Evolutionary conservation across 805 yeast genomes (phyloP).

Genomic region (Citeromyces matritensis): DNA sequence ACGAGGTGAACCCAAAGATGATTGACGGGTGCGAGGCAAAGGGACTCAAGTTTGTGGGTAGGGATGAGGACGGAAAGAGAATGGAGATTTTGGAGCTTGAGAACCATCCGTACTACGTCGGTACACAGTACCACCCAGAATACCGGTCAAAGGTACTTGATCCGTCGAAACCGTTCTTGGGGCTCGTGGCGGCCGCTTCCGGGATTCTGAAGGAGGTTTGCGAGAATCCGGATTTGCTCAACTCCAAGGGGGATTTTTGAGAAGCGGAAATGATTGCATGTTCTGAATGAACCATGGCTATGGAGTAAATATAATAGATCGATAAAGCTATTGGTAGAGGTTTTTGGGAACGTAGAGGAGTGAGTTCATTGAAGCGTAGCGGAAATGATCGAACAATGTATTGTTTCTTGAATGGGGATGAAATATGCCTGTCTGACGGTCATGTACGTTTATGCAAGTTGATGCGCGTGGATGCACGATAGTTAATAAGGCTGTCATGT

Average conservation of each 20-base stretch:
- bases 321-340: too few relatives aligned
- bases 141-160: constrained; percentile 91
- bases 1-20: constrained; percentile 85
- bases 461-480: too few relatives aligned
- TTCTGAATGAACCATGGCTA: too few relatives aligned
- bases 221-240: constrained; percentile 13
- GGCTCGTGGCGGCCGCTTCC: constrained; percentile 87
- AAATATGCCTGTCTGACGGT: too few relatives aligned
- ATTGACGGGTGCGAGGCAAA: constrained; percentile 54
- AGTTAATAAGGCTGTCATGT: too few relatives aligned
- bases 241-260: background rate
- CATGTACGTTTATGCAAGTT: too few relatives aligned
- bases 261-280: too few relatives aligned
- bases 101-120: constrained; percentile 83
- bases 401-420: too few relatives aligned
- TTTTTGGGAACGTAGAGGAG: too few relatives aligned
- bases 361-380: too few relatives aligned
- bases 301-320: too few relatives aligned
- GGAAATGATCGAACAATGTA: too few relatives aligned
- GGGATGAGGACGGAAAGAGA: constrained; percentile 79
- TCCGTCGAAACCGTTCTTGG: constrained; percentile 93
- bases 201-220: constrained; percentile 65
- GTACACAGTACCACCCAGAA: constrained; percentile 98
- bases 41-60: constrained; percentile 85
- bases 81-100: constrained; percentile 88